phyloP scores from a whole-genome alignment of 2,329 filamentous ascomycete species.

The Grosmannia penicillata region DNA sequence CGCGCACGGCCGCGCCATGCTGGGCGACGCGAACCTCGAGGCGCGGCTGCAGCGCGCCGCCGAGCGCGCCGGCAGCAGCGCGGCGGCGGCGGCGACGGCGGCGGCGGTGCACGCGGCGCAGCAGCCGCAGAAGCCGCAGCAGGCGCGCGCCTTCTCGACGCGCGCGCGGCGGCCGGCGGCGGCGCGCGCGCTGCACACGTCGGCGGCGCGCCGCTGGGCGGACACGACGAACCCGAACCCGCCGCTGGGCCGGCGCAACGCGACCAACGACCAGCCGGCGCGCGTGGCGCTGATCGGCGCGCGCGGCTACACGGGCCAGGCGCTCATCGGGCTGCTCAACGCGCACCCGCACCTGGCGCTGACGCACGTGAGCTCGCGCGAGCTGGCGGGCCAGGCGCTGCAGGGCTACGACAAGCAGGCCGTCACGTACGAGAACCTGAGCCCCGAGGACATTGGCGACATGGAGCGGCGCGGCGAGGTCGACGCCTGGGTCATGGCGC shows the following conservation, averaged over 20 bases:
- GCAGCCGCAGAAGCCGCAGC: constrained; percentile 1
- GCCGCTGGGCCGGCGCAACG: constrained; percentile 76
- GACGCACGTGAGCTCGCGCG: constrained; percentile 81
- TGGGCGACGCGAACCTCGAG: constrained; percentile 79
- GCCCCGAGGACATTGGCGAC: constrained; percentile 68
- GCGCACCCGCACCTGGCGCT: constrained; percentile 82
- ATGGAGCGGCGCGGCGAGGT: constrained; percentile 76
- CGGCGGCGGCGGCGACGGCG: constrained; percentile 15
- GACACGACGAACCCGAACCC: constrained; percentile 76
- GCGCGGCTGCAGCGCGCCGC: constrained; percentile 69
- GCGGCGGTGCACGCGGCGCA: constrained; percentile 8
- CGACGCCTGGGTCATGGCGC: constrained; percentile 95
- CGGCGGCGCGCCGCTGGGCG: constrained; percentile 33
- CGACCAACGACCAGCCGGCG: constrained; percentile 62
- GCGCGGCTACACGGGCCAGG: constrained; percentile 86
- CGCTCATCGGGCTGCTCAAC: constrained; percentile 76
- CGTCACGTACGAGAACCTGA: constrained; percentile 83
- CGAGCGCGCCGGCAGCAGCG: constrained; percentile 32
- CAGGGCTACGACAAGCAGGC: constrained; percentile 83
- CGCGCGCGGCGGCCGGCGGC: constrained; percentile 24
- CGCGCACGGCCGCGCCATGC: constrained; percentile 68
- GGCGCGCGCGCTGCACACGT: constrained; percentile 35
- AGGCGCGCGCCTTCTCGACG: background rate
- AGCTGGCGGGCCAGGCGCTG: constrained; percentile 74
- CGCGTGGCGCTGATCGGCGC: constrained; percentile 81